These are phyloP conservation scores for Apiospora sp. DNA, from an alignment of 2,329 filamentous ascomycete species.

Conservation along the genomic window DNA sequence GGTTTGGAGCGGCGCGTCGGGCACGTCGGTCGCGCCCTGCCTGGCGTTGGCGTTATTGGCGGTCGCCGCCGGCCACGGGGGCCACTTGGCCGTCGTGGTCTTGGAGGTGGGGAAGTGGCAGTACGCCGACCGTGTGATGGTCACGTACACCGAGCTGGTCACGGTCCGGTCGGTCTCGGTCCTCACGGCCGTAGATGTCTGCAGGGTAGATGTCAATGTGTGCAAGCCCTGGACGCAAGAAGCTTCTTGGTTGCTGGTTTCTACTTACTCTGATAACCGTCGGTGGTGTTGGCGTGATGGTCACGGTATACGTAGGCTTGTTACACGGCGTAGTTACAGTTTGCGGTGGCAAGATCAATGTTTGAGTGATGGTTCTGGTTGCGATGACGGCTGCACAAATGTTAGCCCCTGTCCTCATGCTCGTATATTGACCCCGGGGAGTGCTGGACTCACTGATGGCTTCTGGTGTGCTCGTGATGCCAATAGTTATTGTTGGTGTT, in stretches of 20 bases:
- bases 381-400: constrained; percentile 25
- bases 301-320: constrained; percentile 46
- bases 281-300: constrained; percentile 41
- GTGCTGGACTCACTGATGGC: constrained; percentile 41
- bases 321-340: constrained; percentile 46
- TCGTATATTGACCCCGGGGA: background rate
- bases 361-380: constrained; percentile 41
- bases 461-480: constrained; percentile 47
- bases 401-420: background rate
- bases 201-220: constrained; percentile 13
- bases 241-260: background rate
- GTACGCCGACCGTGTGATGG: constrained; percentile 41
- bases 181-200: constrained; percentile 41
- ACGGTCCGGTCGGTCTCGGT: constrained; percentile 44
- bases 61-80: constrained; percentile 34
- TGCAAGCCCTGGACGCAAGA: too few relatives aligned
- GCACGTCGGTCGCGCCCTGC: background rate
- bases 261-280: constrained; percentile 35
- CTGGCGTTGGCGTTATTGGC: constrained; percentile 28
- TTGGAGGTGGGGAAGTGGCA: constrained; percentile 44
- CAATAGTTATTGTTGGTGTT: constrained; percentile 47
- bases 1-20: background rate
- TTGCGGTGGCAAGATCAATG: constrained; percentile 42
- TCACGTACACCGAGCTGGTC: constrained; percentile 44
- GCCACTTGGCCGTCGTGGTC: constrained; percentile 29